Evolutionary conservation across 2,329 filamentous ascomycete genomes (phyloP), one percentile per base, ranked within the genome.

Genomic region (Colletotrichum lupini): DNA sequence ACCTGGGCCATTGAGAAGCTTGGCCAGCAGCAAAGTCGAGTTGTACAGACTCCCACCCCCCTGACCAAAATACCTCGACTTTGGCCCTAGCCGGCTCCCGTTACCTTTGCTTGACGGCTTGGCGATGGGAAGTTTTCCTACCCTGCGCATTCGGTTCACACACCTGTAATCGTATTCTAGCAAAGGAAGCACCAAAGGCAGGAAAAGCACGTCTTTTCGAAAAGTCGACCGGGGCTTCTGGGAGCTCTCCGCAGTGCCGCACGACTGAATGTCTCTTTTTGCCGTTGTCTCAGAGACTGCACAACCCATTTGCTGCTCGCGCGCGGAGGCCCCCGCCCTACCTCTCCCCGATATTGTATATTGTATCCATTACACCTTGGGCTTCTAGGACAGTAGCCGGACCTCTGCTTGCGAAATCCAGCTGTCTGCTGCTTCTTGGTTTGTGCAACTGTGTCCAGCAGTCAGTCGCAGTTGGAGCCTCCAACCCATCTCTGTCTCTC

Each of bases 231-330:
- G 72, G 74, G 77, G 78, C 76, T 71, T 76, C 77, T 75, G 79
- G 78, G 77, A 78, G 73, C 77, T 79, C 77, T 79, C 79, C 80
- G 78, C 37, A 42, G 37, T 42, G 37, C 37, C 16, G 37, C 82
- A 81, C 78, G 78, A 79, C 77, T 77, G 78, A 81, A 80, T 80
- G 79, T 78, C 77, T 77, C 78, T 81, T 78, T 79, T 78, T 79
- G 78, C 80, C 79, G 79, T 80, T 85, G 83, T 85, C 84, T 85
- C 82, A 83, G 81, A 77, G 77, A 81, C 81, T 85, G 83, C 84
- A 77, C 84, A 77, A 85, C 83, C 79, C 75, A 76, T 78, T 77
- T 75, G 74, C 77, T 75, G 74, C 75, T 77, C 75, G 77, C 76
- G 77, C 76, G 77, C 77, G 60, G 78, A 76, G 72, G 72, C 75